Conservation (phyloP, 169 alveolate genomes). For the Cyclospora cayetanensis region DNA sequence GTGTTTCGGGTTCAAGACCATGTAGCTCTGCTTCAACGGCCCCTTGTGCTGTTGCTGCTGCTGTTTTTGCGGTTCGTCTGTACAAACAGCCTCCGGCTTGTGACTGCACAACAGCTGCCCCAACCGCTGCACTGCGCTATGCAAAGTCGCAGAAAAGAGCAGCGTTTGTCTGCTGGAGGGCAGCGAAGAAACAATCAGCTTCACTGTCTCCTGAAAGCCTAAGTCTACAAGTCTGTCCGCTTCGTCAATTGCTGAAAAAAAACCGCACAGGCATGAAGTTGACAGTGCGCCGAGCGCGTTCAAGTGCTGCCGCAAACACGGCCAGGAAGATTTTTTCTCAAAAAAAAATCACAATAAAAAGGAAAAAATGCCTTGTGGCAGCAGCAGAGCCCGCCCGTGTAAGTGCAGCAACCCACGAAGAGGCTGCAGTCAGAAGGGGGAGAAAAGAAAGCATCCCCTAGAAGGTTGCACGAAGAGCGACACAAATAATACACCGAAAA, state of each 20-base stretch:
- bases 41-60: constrained; percentile 76
- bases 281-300: no score
- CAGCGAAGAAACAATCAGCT: constrained; percentile 86
- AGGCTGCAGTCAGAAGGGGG: no score
- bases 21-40: constrained; percentile 86
- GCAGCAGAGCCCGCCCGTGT: no score
- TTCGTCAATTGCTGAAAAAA: constrained; percentile 91
- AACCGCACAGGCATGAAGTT: no score
- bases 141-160: constrained; percentile 94
- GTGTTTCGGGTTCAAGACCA: constrained; percentile 87
- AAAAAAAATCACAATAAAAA: no score
- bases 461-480: no score
- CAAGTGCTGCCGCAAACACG: no score
- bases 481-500: no score
- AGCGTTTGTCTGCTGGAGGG: constrained; percentile 85
- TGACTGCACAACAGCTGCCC: constrained; percentile 47
- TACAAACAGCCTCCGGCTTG: constrained; percentile 31
- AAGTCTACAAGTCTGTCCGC: constrained; percentile 95
- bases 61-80: constrained; percentile 65
- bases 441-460: no score
- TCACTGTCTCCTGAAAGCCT: constrained; percentile 91
- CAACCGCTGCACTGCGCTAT: constrained; percentile 65
- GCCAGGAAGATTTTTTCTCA: no score
- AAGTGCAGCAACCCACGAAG: no score
- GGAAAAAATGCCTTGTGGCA: no score